Evolutionary conservation across 331 rosid genomes (phyloP), one percentile per base, ranked within the genome.

Genomic region (Cydonia oblonga): DNA sequence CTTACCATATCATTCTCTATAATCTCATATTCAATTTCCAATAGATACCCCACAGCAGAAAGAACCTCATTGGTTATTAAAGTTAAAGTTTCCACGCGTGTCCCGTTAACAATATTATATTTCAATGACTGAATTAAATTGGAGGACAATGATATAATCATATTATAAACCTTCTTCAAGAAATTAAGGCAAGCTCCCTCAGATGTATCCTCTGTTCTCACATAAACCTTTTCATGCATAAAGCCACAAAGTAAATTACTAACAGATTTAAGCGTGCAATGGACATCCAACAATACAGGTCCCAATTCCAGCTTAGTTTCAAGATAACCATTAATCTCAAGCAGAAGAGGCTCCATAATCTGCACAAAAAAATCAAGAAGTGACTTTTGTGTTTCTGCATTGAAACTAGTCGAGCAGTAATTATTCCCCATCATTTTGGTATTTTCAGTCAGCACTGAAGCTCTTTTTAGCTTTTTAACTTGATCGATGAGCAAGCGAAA

Each of bases 11-110:
- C 96, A 78, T 87, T 84, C 81, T 88, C 97, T 52, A 86, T 78
- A 84, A 89, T 89, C 75, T 86, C 89, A 66, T 91, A 93, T 84
- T 93, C 98, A 71, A 93, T 83, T 78, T 91, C 96, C 85, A 91
- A 35, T 75, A 89, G 89, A 80, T 79, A 84, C 57, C 96, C 90
- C 42, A 93, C 69, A 71, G 86, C 81, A 75, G 81, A 75, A 76
- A 91, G 69, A 33, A 84, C 79, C 87, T 91, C 96, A 18, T 81
- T 78, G 19, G 82, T 84, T 44, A 81, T 65, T 76, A 78, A 81
- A 54, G 77, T 73, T 75, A 81, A 67, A 35, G n/a, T 60, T 69
- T 80, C 86, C 69, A 54, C 66, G 68, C 76, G 81, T 63, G 12
- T 72, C 70, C 7, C 57, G 72, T 77, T 66, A 73, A 68, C 63